Evolutionary conservation across 1,284 basidiomycete genomes (phyloP).

Genomic region (Cystobasidium pallidum): DNA sequence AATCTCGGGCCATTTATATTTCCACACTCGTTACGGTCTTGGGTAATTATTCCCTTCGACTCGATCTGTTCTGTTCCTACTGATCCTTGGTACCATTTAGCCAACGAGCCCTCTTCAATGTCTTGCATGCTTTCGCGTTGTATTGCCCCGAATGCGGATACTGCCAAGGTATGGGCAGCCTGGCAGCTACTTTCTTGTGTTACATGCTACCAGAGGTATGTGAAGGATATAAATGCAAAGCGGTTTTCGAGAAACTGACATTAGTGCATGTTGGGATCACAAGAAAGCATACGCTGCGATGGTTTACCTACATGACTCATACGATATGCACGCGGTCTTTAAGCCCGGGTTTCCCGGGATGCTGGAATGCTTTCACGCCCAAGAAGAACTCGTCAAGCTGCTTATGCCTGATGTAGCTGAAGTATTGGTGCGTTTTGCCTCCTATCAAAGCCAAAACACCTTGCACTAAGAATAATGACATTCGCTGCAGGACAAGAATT

Average conservation of each 20-base stretch:
- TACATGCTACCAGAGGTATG: conserved; percentile 81
- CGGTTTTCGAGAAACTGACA: neutral
- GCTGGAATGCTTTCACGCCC: conserved; percentile 89
- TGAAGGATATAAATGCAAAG: neutral
- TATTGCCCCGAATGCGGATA: conserved; percentile 87
- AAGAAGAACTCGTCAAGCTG: conserved; percentile 79
- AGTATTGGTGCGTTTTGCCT: conserved; percentile 65
- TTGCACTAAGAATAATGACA: too few species aligned
- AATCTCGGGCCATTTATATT: conserved; percentile 91
- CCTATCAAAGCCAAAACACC: too few species aligned
- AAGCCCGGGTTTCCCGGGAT: conserved; percentile 94
- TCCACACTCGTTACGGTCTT: conserved; percentile 91
- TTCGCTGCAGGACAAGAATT: conserved; percentile 67
- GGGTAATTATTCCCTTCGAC: conserved; percentile 59
- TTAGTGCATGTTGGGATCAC: neutral
- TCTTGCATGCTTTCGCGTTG: conserved; percentile 88
- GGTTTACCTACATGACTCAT: conserved; percentile 82
- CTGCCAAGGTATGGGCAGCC: conserved; percentile 98
- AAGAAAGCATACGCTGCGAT: conserved; percentile 80
- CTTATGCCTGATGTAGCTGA: conserved; percentile 86
- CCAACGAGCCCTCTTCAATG: conserved; percentile 90
- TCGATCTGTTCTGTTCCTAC: too few species aligned
- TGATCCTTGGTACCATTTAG: too few species aligned
- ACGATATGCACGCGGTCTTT: conserved; percentile 86
- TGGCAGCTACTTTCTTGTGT: conserved; percentile 90